Base-by-base conservation (phyloP, 495 filamentous ascomycete genomes). In the Penicilliopsis zonata region DNA sequence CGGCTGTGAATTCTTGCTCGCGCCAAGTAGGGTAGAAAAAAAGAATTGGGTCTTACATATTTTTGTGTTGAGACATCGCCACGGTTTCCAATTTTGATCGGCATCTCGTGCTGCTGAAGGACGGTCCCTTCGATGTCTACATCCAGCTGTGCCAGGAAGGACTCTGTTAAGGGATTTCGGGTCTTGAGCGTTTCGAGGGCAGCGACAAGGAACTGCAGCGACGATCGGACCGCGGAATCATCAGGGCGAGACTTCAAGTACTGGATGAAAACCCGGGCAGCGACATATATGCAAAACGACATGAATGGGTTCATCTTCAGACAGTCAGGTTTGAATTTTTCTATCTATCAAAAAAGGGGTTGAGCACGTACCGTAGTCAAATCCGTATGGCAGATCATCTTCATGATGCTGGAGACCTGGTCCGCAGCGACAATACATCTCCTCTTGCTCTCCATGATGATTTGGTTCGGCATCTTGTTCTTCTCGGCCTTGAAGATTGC, bases 401-500 rank as follows among this genome's bases (percentile, higher is more conserved):
- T 76, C 92, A 99, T 94, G 29, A 94, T 87, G 42, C 77, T 86
- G n/a, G 86, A 82, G 45, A 95, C 92, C 43, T 95, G 87, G 35
- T 84, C 82, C 4, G 90, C 90, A 3, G 90, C 86, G 14, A 88
- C 84, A 35, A 96, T 83, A 43, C 92, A 96, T 33, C 90, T 70
- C 2, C 92, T 71, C 47, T 92, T 93, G 47, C 88, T 94, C 46
- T 96, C 87, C 0, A 77, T 74, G 31, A 78, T 76, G 24, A 95
- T 79, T 16, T 74, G 74, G 7, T 73, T 62, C 3, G 87, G 74
- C 43, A 95, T 65, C 33, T 72, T 68, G 52, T 96, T 80, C 55
- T 84, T 88, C 43, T 95, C 87, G 0, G 90, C 85, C 52, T 94
- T 96, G 69, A 86, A 94, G 13, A 96, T 95, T 13, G 90, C 92